Evolutionary conservation across 2,329 filamentous ascomycete species (phyloP).

Genomic region (Nigrospora oryzae): DNA sequence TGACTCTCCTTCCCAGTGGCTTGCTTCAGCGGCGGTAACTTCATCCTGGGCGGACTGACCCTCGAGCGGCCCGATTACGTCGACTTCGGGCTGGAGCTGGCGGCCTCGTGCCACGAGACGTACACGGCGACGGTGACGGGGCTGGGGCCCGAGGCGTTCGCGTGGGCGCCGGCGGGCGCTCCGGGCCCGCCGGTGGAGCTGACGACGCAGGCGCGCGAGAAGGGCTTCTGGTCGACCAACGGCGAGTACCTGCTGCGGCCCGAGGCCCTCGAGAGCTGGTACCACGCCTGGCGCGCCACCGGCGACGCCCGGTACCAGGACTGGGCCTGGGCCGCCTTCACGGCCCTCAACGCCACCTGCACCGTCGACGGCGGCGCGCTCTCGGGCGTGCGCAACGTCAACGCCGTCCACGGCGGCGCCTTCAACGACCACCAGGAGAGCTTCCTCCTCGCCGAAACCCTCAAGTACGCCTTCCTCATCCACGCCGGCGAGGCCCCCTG

Average conservation of each 20-base stretch:
- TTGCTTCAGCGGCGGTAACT: slow-evolving; percentile 79
- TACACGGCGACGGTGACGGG: slow-evolving; percentile 60
- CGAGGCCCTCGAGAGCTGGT: slow-evolving; percentile 76
- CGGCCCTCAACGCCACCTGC: slow-evolving; percentile 56
- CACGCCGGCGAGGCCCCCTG: slow-evolving; percentile 49
- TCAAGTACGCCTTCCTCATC: slow-evolving; percentile 78
- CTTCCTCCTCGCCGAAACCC: slow-evolving; percentile 79
- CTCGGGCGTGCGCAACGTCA: slow-evolving; percentile 58
- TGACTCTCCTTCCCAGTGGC: slow-evolving; percentile 34
- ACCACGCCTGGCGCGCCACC: slow-evolving; percentile 79
- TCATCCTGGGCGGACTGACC: slow-evolving; percentile 71
- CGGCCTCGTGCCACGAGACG: slow-evolving; percentile 65
- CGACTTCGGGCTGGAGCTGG: slow-evolving; percentile 64
- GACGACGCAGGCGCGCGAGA: slow-evolving; percentile 50
- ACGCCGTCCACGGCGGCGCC: slow-evolving; percentile 48
- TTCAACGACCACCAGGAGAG: slow-evolving; percentile 71
- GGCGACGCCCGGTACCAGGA: slow-evolving; percentile 69
- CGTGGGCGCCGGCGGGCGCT: slow-evolving; percentile 43
- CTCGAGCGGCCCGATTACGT: slow-evolving; percentile 59
- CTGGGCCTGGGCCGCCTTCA: slow-evolving; percentile 75
- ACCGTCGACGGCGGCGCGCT: slow-evolving; percentile 53
- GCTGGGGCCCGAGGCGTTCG: slow-evolving; percentile 70
- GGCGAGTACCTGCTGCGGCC: slow-evolving; percentile 62
- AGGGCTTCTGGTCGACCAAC: slow-evolving; percentile 63
- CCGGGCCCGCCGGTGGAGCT: slow-evolving; percentile 32